phyloP scores from a whole-genome alignment of 2,329 filamentous ascomycete genomes.

The Emmonsia crescens region DNA sequence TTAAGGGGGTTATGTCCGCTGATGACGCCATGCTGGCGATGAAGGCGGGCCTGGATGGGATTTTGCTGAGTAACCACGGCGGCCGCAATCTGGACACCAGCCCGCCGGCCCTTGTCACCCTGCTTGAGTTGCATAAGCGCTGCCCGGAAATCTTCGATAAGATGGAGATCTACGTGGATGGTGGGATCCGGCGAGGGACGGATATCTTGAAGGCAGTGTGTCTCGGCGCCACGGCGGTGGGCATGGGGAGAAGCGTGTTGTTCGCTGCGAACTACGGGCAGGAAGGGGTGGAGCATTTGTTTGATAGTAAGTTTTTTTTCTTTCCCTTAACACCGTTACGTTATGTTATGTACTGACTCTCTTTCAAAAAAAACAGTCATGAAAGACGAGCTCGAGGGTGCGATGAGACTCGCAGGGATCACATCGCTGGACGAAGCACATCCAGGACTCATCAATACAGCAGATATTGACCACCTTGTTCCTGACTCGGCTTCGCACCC shows the following conservation, averaged over 20 bases:
- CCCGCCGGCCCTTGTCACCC: slow-evolving; percentile 40
- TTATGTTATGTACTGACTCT: neutral
- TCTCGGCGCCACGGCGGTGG: slow-evolving; percentile 44
- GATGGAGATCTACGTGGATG: slow-evolving; percentile 45
- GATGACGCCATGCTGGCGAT: slow-evolving; percentile 44
- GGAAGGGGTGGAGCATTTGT: slow-evolving; percentile 44
- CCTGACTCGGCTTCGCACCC: slow-evolving; percentile 31
- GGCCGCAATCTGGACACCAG: slow-evolving; percentile 45
- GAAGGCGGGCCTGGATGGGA: slow-evolving; percentile 41
- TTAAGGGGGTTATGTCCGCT: slow-evolving; percentile 48
- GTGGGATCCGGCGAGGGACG: slow-evolving; percentile 43
- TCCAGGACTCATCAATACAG: slow-evolving; percentile 37
- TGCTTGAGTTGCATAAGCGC: slow-evolving; percentile 42
- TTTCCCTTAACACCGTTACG: too few relatives aligned
- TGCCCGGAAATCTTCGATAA: slow-evolving; percentile 41
- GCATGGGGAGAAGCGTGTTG: slow-evolving; percentile 43
- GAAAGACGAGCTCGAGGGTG: slow-evolving; percentile 39
- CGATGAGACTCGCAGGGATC: slow-evolving; percentile 39
- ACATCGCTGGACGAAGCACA: slow-evolving; percentile 34
- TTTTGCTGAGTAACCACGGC: slow-evolving; percentile 49
- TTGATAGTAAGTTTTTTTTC: slow-evolving; percentile 40
- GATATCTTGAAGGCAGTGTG: slow-evolving; percentile 46
- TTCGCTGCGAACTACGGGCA: slow-evolving; percentile 46
- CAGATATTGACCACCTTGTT: slow-evolving; percentile 42
- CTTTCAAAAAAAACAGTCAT: slow-evolving; percentile 26